Evolutionary conservation across 2,329 filamentous ascomycete genomes (phyloP).

Genomic region (Monilinia fructigena): DNA sequence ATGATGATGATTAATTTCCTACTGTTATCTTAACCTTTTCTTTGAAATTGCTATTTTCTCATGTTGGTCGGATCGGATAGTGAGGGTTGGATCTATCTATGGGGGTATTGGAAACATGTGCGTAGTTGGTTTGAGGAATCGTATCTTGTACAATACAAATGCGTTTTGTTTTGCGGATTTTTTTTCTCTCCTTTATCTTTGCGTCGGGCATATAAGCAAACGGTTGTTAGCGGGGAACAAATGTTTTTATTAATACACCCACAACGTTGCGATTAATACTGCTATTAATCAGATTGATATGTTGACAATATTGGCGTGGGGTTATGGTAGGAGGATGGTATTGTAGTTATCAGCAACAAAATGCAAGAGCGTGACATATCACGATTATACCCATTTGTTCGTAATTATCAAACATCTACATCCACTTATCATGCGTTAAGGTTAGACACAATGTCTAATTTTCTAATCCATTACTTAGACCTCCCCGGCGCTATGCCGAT

Average conservation of each 20-base stretch:
- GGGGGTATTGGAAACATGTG: constrained; percentile 7
- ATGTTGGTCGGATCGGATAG: not conserved
- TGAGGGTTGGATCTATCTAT: constrained; percentile 1
- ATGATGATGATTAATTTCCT: constrained; percentile 6
- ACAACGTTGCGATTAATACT: not conserved
- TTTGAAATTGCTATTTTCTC: constrained; percentile 7
- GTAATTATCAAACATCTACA: not conserved
- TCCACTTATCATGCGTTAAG: not conserved
- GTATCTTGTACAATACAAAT: constrained; percentile 5
- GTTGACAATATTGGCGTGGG: not conserved
- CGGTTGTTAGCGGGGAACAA: not conserved
- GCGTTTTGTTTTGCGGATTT: not conserved
- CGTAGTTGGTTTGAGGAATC: constrained; percentile 8
- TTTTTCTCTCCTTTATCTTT: not conserved
- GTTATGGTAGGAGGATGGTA: not conserved
- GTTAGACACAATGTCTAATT: not conserved
- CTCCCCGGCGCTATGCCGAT: not conserved
- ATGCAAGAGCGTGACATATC: not conserved
- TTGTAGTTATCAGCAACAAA: not conserved
- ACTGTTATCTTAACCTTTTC: not conserved
- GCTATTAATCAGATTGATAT: not conserved
- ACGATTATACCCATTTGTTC: not conserved
- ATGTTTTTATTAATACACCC: not conserved
- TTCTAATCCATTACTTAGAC: not conserved
- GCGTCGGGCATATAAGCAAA: not conserved